Percentiles rank a stretch among this genome's conserved stretches.
These are phyloP conservation scores for Russula foetens DNA, from an alignment of 768 basidiomycete genomes.

Conservation along the genomic window DNA sequence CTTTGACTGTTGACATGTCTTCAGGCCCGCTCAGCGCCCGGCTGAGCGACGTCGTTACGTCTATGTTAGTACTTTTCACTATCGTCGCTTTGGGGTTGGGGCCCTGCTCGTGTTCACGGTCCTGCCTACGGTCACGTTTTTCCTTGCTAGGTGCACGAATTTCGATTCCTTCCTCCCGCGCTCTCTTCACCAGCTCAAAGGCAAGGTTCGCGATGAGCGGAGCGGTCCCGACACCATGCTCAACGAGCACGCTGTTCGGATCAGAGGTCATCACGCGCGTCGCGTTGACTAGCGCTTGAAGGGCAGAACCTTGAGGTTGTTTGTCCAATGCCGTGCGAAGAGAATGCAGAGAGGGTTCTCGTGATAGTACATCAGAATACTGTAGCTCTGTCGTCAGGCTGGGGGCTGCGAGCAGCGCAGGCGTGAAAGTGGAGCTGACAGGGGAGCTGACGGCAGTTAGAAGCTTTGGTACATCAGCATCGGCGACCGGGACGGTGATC, in stretches of 20 bases:
- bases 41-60: conserved; percentile 33
- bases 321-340: conserved; percentile 21
- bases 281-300: conserved; percentile 73
- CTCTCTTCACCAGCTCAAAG: conserved; percentile 55
- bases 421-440: conserved; percentile 1
- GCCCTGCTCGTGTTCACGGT: conserved; percentile 11
- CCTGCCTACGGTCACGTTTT: conserved; percentile 28
- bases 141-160: conserved; percentile 43
- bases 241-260: conserved; percentile 62
- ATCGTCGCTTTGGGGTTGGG: conserved; percentile 12
- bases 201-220: conserved; percentile 57
- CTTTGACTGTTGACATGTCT: conserved; percentile 6
- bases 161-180: conserved; percentile 54
- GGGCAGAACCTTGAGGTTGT: conserved; percentile 49
- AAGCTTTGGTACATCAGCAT: background rate
- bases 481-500: background rate
- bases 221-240: conserved; percentile 58
- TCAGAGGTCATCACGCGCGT: conserved; percentile 84
- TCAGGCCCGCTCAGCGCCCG: conserved; percentile 18
- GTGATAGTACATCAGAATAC: conserved; percentile 1
- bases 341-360: conserved; percentile 18
- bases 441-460: conserved; percentile 9
- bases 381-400: conserved; percentile 19
- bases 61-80: conserved; percentile 28
- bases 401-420: conserved; percentile 3